Base-by-base conservation (phyloP, 1,284 basidiomycete species). In the Ganoderma lingzhi region DNA sequence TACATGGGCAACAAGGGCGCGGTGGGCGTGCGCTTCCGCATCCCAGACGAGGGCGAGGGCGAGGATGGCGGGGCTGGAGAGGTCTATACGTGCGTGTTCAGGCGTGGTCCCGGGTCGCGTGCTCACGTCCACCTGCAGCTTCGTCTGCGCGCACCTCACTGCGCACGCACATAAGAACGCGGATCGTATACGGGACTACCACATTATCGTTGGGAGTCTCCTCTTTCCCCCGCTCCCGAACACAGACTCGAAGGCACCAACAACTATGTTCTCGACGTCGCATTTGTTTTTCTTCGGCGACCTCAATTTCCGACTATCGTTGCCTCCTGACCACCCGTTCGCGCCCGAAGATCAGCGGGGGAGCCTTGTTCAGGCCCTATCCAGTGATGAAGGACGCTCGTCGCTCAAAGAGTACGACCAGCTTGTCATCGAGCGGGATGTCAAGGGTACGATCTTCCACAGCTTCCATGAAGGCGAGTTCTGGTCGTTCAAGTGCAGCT, bases 1-100 rank as follows among this genome's bases (percentile, higher is more conserved):
- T 93, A 87, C 72, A 94, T 99, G 93, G 96, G 96, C 14, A 99
- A 99, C 83, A 99, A 99, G 81, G 96, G 96, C 35, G 97, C 95
- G 0, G 96, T 98, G 2, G 97, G 94, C 19, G 86, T 96, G 45
- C 87, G 97, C 60, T 91, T 99, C 78, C 90, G 93, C 55, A 84
- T 97, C 32, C 81, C 85, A 35, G 35, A 8, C 35, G 35, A 35
- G 35, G 84, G 35, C 35, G 35, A 35, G 35, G 84, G 81, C 12
- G 81, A 84, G 37, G 85, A 88, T 41, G 88, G 86, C 8, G 82
- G 84, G 59, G 75, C 84, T 65, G 93, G 94, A 44, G 92, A 97
- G 78, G 88, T 87, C 1, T 93, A 91, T 82, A 96, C 95, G 94
- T 96, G 81, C 80, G 93, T 87, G 45, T 30, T 6, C 28, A 41